Evolutionary conservation across 1,284 basidiomycete genomes (phyloP), one percentile per base, ranked within the genome.

Genomic region (Cystobasidium sp.): DNA sequence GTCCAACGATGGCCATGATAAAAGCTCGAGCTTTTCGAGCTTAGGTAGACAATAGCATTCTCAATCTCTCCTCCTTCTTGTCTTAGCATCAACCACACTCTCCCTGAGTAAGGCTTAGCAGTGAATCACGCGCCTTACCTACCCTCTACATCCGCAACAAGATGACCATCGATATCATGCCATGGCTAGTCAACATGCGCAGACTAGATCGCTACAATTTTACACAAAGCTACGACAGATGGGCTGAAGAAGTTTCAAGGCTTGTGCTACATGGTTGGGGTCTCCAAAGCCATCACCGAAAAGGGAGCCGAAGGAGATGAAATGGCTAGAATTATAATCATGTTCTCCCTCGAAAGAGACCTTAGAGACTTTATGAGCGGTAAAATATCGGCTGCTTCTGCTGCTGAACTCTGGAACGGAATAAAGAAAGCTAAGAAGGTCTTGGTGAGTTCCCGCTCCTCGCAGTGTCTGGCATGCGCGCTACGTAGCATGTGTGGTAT

Each of bases 211-310:
- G 47, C 6, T 65, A 31, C 47, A 65, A 51, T 16, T 37, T 65
- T 14, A 39, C 24, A 39, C 10, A 37, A 8, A 65, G 22, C 4
- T 49, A 49, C 51, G 44, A 65, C 47, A 14, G 62, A 6, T 65
- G 62, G 62, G 62, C 62, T 10, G 62, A 65, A 51, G 62, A 65
- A 51, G 46, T 65, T 65, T 31, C 62, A 65, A 52, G 62, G 44
- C n/a, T 9, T 51, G 20, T 37, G 47, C 8, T 14, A 43, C 14
- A 37, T 65, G 5, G 7, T 20, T 24, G 62, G 62, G 1, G 24
- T 52, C 18, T 49, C 46, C 6, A 52, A 49, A 51, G 62, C 62
- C 12, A 18, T 62, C n/a, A 44, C 9, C 20, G 59, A 49, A 52
- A 51, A 65, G 14, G 62, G 62, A 37, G 6, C 18, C 16, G 24